phyloP scores from a whole-genome alignment of 768 basidiomycete genomes.

The Infundibulicybe gibba region DNA sequence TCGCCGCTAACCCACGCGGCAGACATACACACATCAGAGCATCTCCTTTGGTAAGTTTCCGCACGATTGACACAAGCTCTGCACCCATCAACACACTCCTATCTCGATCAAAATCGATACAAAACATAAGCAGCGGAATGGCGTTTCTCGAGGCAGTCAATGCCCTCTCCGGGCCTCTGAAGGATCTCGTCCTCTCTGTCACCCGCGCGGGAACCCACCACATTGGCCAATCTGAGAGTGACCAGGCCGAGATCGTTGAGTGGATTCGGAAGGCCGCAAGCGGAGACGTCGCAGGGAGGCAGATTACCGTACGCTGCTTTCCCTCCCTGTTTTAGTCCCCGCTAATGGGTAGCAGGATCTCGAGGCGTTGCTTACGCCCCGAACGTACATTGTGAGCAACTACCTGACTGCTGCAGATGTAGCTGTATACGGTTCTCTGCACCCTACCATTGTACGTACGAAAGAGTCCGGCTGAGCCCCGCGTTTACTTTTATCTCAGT shows the following conservation, averaged over 20 bases:
- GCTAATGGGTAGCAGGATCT: slow-evolving; percentile 48
- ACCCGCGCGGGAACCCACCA: slow-evolving; percentile 39
- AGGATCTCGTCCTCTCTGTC: slow-evolving; percentile 52
- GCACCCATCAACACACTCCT: too few species aligned
- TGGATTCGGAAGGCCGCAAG: slow-evolving; percentile 68
- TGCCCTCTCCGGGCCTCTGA: slow-evolving; percentile 43
- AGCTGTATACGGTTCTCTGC: slow-evolving; percentile 85
- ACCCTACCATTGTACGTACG: slow-evolving; percentile 70
- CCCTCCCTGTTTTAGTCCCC: background rate
- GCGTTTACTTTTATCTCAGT: slow-evolving; percentile 34
- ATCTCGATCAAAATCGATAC: too few species aligned
- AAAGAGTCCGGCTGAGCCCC: background rate
- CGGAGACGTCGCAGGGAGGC: slow-evolving; percentile 41
- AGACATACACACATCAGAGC: too few species aligned
- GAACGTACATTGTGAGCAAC: slow-evolving; percentile 85
- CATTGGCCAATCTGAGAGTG: slow-evolving; percentile 55
- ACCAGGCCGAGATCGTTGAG: slow-evolving; percentile 56
- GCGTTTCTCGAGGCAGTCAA: slow-evolving; percentile 46
- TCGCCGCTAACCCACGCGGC: too few species aligned
- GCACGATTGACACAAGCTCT: too few species aligned
- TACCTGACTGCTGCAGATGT: slow-evolving; percentile 88
- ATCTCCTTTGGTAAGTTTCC: too few species aligned
- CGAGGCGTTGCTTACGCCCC: slow-evolving; percentile 64
- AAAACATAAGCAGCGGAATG: slow-evolving; percentile 28
- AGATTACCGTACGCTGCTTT: slow-evolving; percentile 42